Evolutionary conservation across 306 rosid genomes (phyloP).

Genomic region (Castanea mollissima): DNA sequence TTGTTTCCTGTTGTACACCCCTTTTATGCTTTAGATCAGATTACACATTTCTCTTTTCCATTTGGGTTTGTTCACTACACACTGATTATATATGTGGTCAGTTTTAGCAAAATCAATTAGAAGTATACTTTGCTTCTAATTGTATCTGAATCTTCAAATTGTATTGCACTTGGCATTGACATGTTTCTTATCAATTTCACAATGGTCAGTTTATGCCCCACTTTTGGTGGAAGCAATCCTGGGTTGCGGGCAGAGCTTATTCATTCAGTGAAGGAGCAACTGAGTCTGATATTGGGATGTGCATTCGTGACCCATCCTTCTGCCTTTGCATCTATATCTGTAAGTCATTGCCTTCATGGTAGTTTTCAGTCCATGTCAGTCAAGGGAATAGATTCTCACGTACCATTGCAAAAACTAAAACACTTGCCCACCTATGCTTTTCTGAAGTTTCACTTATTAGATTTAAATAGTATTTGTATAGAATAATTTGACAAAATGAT

Average conservation of each 20-base stretch:
- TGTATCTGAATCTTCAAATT: conserved; percentile 2
- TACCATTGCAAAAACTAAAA: neutral
- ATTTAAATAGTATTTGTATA: neutral
- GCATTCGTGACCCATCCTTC: conserved; percentile 73
- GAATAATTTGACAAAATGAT: neutral
- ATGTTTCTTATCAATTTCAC: conserved; percentile 7
- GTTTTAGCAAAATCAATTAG: neutral
- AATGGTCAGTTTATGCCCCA: conserved; percentile 70
- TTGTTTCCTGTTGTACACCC: neutral
- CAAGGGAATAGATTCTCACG: neutral
- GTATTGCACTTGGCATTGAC: conserved; percentile 10
- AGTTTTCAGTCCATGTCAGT: conserved; percentile 8
- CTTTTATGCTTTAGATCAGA: neutral
- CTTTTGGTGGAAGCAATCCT: conserved; percentile 97
- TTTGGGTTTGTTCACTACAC: neutral
- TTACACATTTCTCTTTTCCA: neutral
- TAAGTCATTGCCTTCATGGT: conserved; percentile 43
- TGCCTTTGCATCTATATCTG: conserved; percentile 85
- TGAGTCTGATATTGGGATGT: conserved; percentile 77
- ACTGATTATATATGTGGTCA: neutral
- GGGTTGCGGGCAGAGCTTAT: conserved; percentile 84
- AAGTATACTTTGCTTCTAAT: neutral
- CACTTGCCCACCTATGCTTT: neutral
- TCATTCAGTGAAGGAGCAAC: conserved; percentile 77
- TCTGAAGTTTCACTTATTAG: neutral